Evolutionary conservation across 2,329 filamentous ascomycete genomes (phyloP).

Genomic region (Neopestalotiopsis clavispora): DNA sequence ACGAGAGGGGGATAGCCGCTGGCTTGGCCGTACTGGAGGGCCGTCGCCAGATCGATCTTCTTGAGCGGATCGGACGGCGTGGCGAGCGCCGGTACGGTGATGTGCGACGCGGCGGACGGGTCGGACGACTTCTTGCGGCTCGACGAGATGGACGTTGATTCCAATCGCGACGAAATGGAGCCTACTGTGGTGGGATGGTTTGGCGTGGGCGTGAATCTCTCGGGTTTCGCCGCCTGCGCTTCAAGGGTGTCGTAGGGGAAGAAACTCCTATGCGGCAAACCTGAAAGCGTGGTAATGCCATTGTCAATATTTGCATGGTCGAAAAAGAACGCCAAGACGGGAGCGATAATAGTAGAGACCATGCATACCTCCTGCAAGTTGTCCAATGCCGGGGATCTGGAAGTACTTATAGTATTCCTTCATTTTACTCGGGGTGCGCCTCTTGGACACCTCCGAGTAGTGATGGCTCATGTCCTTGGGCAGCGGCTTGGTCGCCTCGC

Average conservation of each 20-base stretch:
- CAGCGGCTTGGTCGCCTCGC: slow-evolving; percentile 36
- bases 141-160: slow-evolving; percentile 36
- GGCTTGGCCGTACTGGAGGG: slow-evolving; percentile 86
- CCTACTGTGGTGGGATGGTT: slow-evolving; percentile 54
- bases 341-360: slow-evolving; percentile 2
- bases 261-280: slow-evolving; percentile 78
- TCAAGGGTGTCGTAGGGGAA: slow-evolving; percentile 94
- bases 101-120: slow-evolving; percentile 48
- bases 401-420: slow-evolving; percentile 92
- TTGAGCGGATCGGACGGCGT: slow-evolving; percentile 61
- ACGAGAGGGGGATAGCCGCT: slow-evolving; percentile 81
- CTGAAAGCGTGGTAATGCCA: slow-evolving; percentile 44
- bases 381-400: slow-evolving; percentile 63
- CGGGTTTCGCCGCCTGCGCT: slow-evolving; percentile 75
- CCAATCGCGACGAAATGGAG: slow-evolving; percentile 42
- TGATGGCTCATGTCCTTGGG: slow-evolving; percentile 83
- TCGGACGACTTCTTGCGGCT: slow-evolving; percentile 27
- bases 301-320: neutral
- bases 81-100: slow-evolving; percentile 67
- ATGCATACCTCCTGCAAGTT: slow-evolving; percentile 62
- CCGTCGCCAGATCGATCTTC: slow-evolving; percentile 81
- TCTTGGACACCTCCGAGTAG: slow-evolving; percentile 71
- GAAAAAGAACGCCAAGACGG: neutral
- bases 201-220: slow-evolving; percentile 74
- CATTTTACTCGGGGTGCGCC: slow-evolving; percentile 67